These are phyloP conservation scores for Phylloporus rhodoxanthus DNA, from an alignment of 768 basidiomycete genomes.

Conservation along the genomic window DNA sequence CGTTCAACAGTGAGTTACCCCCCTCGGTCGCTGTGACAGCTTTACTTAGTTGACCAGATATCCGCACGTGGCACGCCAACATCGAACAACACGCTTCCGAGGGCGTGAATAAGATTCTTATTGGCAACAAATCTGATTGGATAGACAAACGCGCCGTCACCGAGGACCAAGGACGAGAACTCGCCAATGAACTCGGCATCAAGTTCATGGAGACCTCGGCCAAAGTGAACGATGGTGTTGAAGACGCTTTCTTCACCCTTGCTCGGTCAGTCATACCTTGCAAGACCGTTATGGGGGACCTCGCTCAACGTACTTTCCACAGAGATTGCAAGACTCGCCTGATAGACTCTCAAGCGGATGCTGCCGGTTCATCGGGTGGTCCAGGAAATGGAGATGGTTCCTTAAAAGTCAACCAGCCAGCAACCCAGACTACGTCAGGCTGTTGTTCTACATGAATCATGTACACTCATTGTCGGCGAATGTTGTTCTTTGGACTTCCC, in stretches of 20 bases:
- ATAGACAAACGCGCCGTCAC: conserved; percentile 90
- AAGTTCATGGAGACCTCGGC: conserved; percentile 98
- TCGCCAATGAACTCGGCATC: conserved; percentile 92
- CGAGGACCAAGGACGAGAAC: conserved; percentile 84
- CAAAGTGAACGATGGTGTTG: conserved; percentile 94
- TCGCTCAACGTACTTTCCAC: conserved; percentile 5
- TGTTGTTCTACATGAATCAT: conserved; percentile 57
- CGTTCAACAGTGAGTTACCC: conserved; percentile 83
- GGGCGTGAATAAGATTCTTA: conserved; percentile 97
- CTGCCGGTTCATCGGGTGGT: conserved; percentile 34
- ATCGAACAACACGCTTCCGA: conserved; percentile 99
- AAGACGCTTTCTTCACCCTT: conserved; percentile 96
- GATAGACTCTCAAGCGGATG: conserved; percentile 87
- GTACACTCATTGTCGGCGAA: no score
- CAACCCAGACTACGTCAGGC: conserved; percentile 27
- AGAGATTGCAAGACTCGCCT: conserved; percentile 98
- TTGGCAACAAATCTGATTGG: conserved; percentile 99
- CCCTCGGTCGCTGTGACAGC: conserved; percentile 11
- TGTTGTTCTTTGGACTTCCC: no score
- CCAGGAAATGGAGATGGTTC: conserved; percentile 42
- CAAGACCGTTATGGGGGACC: background rate
- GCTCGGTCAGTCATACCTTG: conserved; percentile 63
- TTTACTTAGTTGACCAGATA: conserved; percentile 52
- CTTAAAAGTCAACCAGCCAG: conserved; percentile 58
- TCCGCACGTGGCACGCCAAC: conserved; percentile 96